A percentile compares a stretch with the other conserved stretches of the same genome.
Conservation (phyloP, 345 rosid genomes). For the Iberis pinnata region DNA sequence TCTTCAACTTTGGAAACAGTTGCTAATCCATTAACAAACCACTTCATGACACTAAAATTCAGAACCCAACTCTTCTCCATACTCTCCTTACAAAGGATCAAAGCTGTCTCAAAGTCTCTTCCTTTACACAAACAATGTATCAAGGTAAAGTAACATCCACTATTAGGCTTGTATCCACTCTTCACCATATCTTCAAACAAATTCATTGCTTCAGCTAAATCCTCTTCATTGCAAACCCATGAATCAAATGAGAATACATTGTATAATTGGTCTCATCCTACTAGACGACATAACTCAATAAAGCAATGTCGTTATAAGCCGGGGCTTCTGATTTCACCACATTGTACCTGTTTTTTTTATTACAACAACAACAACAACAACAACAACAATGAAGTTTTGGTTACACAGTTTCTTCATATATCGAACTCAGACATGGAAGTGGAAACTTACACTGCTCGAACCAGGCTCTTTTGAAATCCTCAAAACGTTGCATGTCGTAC, state of each 20-base stretch:
- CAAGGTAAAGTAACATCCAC: slow-evolving; percentile 47
- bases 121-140: slow-evolving; percentile 46
- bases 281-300: slow-evolving; percentile 42
- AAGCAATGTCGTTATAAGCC: too few relatives aligned
- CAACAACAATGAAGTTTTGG: too few relatives aligned
- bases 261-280: slow-evolving; percentile 46
- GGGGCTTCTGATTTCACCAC: too few relatives aligned
- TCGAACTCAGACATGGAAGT: too few relatives aligned
- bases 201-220: slow-evolving; percentile 52
- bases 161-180: slow-evolving; percentile 45
- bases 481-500: too few relatives aligned
- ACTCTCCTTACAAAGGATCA: slow-evolving; percentile 31
- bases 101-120: slow-evolving; percentile 54
- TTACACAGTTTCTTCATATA: too few relatives aligned
- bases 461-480: too few relatives aligned
- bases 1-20: slow-evolving; percentile 44
- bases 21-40: slow-evolving; percentile 58
- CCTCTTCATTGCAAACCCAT: slow-evolving; percentile 62
- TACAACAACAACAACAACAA: too few relatives aligned
- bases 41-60: slow-evolving; percentile 26
- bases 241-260: slow-evolving; percentile 51
- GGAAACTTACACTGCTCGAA: too few relatives aligned
- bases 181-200: slow-evolving; percentile 47
- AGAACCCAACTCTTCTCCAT: slow-evolving; percentile 73
- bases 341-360: too few relatives aligned